Evolutionary conservation across 2,329 filamentous ascomycete genomes (phyloP).

Genomic region (Fusarium anthophilum): DNA sequence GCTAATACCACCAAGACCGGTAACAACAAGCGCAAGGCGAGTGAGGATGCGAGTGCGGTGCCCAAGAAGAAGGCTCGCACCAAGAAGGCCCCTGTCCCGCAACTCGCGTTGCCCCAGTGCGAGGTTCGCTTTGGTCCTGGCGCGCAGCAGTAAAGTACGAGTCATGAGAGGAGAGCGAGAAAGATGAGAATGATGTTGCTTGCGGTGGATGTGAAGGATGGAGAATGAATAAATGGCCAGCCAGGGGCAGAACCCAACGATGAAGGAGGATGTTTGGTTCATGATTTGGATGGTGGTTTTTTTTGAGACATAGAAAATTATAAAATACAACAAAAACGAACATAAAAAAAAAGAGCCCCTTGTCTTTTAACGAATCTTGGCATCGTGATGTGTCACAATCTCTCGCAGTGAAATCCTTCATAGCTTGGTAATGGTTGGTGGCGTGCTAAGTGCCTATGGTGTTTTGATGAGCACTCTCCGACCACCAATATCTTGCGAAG

Average conservation of each 20-base stretch:
- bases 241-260: not conserved
- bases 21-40: constrained; percentile 10
- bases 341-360: not conserved
- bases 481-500: not conserved
- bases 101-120: not conserved
- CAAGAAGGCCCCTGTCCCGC: not conserved
- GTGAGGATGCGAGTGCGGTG: not conserved
- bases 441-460: not conserved
- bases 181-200: not conserved
- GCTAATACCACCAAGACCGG: not conserved
- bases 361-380: not conserved
- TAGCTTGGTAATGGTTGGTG: not conserved
- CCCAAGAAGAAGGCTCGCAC: constrained; percentile 15
- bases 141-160: not conserved
- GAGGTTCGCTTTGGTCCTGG: not conserved
- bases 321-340: not conserved
- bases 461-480: not conserved
- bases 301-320: not conserved
- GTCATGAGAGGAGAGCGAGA: not conserved
- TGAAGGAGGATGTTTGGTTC: not conserved
- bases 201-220: not conserved
- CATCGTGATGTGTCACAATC: not conserved
- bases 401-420: not conserved
- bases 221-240: not conserved
- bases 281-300: not conserved